A percentile compares a stretch with the other conserved stretches of the same genome.
Evolutionary conservation across 345 rosid genomes (phyloP).

Genomic region (Dipteronia dyeriana): DNA sequence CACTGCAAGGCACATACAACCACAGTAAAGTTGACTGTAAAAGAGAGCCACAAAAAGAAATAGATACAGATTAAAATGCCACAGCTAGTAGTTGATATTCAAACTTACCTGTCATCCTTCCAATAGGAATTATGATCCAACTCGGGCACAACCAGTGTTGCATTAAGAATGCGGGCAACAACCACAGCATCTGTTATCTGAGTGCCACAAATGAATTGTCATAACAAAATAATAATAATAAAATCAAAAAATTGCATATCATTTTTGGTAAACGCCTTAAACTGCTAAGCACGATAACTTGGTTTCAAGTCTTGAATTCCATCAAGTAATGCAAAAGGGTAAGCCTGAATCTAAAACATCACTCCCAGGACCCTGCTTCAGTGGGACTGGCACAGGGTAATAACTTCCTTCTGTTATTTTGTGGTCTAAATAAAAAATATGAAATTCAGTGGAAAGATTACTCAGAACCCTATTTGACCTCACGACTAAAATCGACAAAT

Average conservation of each 20-base stretch:
- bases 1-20: slow-evolving; percentile 56
- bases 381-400: background rate
- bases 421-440: background rate
- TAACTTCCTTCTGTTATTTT: background rate
- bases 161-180: slow-evolving; percentile 93
- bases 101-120: slow-evolving; percentile 87
- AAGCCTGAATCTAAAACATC: background rate
- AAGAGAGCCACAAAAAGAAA: background rate
- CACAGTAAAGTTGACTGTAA: background rate
- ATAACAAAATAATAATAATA: slow-evolving; percentile 14
- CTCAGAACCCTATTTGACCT: background rate
- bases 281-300: background rate
- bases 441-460: background rate
- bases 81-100: background rate
- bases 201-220: slow-evolving; percentile 17
- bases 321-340: background rate
- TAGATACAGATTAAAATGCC: background rate
- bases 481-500: slow-evolving; percentile 16
- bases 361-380: background rate
- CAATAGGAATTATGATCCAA: slow-evolving; percentile 95
- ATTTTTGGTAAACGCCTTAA: background rate
- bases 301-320: slow-evolving; percentile 8
- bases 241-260: background rate
- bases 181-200: slow-evolving; percentile 99
- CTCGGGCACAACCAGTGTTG: slow-evolving; percentile 92